Conservation (phyloP, 2,329 filamentous ascomycete genomes). For the Acrocalymma vagum region DNA sequence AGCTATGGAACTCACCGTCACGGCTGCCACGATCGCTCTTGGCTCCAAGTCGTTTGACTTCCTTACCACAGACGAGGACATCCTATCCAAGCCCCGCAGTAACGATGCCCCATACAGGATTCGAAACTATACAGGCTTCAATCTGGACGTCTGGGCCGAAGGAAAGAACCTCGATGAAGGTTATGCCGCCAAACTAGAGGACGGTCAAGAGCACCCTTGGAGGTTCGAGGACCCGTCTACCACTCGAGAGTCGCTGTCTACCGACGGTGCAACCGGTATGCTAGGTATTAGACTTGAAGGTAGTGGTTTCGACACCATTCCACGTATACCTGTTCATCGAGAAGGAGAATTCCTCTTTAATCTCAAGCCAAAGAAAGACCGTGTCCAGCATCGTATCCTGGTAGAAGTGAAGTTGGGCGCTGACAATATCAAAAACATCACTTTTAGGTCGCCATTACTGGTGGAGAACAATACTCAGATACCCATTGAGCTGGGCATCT, state of each 20-base stretch:
- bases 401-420: conserved; percentile 90
- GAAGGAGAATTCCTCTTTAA: conserved; percentile 94
- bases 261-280: conserved; percentile 80
- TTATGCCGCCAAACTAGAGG: conserved; percentile 79
- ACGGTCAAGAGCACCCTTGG: conserved; percentile 94
- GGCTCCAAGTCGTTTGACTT: conserved; percentile 94
- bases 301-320: conserved; percentile 91
- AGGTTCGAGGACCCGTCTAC: conserved; percentile 96
- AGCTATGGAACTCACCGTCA: conserved; percentile 89
- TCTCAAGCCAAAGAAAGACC: conserved; percentile 84
- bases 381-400: conserved; percentile 85
- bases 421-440: conserved; percentile 98
- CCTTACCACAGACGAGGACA: conserved; percentile 85
- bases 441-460: conserved; percentile 86
- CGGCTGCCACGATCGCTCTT: conserved; percentile 90
- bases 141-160: conserved; percentile 80
- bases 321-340: conserved; percentile 88
- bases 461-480: conserved; percentile 98
- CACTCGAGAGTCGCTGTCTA: conserved; percentile 90
- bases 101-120: conserved; percentile 93
- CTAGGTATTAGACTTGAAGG: conserved; percentile 88
- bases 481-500: conserved; percentile 91
- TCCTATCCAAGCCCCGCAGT: conserved; percentile 90
- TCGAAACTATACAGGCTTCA: conserved; percentile 94
- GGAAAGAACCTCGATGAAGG: conserved; percentile 73